These are phyloP conservation scores for Echria macrotheca DNA, from an alignment of 495 filamentous ascomycete species.

Conservation along the genomic window DNA sequence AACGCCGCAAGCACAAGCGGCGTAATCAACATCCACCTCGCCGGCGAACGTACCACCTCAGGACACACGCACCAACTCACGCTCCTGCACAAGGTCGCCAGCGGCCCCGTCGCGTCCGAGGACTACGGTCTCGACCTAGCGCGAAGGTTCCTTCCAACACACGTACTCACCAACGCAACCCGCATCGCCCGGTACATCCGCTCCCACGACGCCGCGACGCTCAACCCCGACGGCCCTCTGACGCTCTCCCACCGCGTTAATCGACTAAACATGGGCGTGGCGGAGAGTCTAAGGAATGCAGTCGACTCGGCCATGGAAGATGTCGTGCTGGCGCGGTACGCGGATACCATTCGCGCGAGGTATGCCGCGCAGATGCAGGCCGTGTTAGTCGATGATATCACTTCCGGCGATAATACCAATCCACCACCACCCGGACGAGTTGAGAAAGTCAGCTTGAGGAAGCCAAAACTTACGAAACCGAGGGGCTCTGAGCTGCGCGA, in stretches of 20 bases:
- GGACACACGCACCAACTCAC: conserved; percentile 53
- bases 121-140: conserved; percentile 80
- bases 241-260: conserved; percentile 28
- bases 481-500: too few relatives aligned
- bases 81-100: conserved; percentile 77
- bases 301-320: too few relatives aligned
- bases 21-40: conserved; percentile 76
- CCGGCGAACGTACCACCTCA: conserved; percentile 52
- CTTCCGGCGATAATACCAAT: too few relatives aligned
- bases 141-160: conserved; percentile 63
- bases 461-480: not conserved
- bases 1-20: conserved; percentile 54
- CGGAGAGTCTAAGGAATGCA: conserved; percentile 70
- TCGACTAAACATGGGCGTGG: conserved; percentile 67
- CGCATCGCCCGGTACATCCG: conserved; percentile 57
- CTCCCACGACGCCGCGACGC: too few relatives aligned
- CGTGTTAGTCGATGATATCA: too few relatives aligned
- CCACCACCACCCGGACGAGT: too few relatives aligned
- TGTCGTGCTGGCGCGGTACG: too few relatives aligned
- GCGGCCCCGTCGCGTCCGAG: conserved; percentile 63
- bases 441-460: too few relatives aligned
- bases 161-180: conserved; percentile 62
- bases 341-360: too few relatives aligned
- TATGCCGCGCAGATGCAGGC: too few relatives aligned
- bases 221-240: conserved; percentile 51